A percentile compares a stretch with the other conserved stretches of the same genome.
These are phyloP conservation scores for Cyberlindnera bimundalis DNA, from an alignment of 805 yeast genomes.

Conservation along the genomic window DNA sequence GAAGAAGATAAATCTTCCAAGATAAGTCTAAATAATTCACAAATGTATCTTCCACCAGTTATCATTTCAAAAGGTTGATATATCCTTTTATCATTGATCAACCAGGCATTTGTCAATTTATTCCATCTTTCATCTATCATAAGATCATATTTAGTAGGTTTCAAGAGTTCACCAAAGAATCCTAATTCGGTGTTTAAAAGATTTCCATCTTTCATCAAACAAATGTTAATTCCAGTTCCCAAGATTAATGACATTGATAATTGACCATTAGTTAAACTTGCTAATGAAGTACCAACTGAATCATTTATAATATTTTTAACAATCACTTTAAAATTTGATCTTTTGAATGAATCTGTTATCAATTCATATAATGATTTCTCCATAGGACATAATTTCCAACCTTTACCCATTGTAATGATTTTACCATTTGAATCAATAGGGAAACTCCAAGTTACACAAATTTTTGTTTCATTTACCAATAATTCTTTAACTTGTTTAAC, in stretches of 20 bases:
- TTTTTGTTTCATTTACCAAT: slow-evolving; percentile 1
- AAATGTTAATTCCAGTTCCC: slow-evolving; percentile 67
- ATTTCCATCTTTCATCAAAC: slow-evolving; percentile 32
- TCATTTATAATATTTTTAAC: slow-evolving; percentile 55
- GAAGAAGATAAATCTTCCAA: slow-evolving; percentile 30
- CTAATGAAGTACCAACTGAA: slow-evolving; percentile 57
- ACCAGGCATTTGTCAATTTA: slow-evolving; percentile 5
- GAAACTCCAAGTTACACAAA: slow-evolving; percentile 58
- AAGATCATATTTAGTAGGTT: slow-evolving; percentile 39
- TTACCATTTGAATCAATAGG: slow-evolving; percentile 42
- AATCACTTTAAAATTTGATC: slow-evolving; percentile 28
- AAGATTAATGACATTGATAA: slow-evolving; percentile 51
- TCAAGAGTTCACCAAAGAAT: slow-evolving; percentile 43
- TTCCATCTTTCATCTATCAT: slow-evolving; percentile 34
- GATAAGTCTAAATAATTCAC: slow-evolving; percentile 47
- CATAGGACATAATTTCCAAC: slow-evolving; percentile 45
- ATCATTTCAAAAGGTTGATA: slow-evolving; percentile 57
- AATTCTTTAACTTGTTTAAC: not conserved
- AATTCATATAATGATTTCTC: slow-evolving; percentile 41
- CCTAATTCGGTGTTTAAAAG: slow-evolving; percentile 54
- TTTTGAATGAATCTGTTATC: slow-evolving; percentile 34
- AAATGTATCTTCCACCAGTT: slow-evolving; percentile 54
- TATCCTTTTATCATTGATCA: slow-evolving; percentile 19
- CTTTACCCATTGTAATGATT: slow-evolving; percentile 58
- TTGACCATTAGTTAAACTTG: slow-evolving; percentile 28